phyloP scores from a whole-genome alignment of 495 filamentous ascomycete species.

The Penicillium flavigenum region DNA sequence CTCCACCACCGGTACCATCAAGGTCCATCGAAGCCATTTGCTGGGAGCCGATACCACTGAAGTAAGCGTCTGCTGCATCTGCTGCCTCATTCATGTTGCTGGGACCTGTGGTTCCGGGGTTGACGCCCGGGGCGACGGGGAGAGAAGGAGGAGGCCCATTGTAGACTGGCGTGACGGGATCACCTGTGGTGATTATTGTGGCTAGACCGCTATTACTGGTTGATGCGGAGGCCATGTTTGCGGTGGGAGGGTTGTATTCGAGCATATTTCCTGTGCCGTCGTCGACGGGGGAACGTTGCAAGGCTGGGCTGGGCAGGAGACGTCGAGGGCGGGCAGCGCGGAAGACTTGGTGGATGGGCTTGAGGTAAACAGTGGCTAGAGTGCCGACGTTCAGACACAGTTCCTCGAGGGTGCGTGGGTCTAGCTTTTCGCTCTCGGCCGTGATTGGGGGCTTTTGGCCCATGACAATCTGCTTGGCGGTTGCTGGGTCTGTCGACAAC shows the following conservation, averaged over 20 bases:
- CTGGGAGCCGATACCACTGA: constrained; percentile 67
- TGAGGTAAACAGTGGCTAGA: constrained; percentile 93
- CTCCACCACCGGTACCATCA: constrained; percentile 39
- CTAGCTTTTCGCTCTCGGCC: constrained; percentile 91
- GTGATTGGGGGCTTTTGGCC: constrained; percentile 96
- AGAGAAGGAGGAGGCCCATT: constrained; percentile 23
- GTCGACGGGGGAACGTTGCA: constrained; percentile 66
- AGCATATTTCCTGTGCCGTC: constrained; percentile 40
- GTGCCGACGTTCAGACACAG: constrained; percentile 97
- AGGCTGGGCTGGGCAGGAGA: constrained; percentile 75
- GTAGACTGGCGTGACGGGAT: constrained; percentile 23
- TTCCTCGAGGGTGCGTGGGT: constrained; percentile 89
- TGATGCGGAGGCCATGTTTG: constrained; percentile 20
- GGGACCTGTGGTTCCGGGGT: constrained; percentile 26
- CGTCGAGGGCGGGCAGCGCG: constrained; percentile 77
- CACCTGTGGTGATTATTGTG: constrained; percentile 27
- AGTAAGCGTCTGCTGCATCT: constrained; percentile 82
- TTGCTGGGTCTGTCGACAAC: constrained; percentile 86
- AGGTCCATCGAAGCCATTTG: constrained; percentile 70
- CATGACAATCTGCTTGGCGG: constrained; percentile 89
- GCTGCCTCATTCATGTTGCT: constrained; percentile 53
- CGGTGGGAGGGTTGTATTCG: constrained; percentile 30
- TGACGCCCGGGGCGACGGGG: constrained; percentile 16
- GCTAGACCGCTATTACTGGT: constrained; percentile 33
- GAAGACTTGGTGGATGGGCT: constrained; percentile 98